Conservation (phyloP, 192 early-diverging fungal species). For the Podila minutissima region DNA sequence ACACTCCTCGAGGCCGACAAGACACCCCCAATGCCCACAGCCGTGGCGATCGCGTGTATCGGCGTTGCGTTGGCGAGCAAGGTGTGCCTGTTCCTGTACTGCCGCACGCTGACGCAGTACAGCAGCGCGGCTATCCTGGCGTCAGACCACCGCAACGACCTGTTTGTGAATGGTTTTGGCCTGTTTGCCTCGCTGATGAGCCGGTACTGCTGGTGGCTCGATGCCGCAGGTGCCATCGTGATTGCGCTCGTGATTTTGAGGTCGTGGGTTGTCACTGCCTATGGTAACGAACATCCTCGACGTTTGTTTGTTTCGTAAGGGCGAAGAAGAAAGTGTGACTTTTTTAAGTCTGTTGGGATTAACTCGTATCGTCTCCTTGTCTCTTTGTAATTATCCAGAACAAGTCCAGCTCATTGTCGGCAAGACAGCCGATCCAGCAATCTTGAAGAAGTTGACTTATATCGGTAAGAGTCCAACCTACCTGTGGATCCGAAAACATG, state of each 20-base stretch:
- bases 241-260: slow-evolving; percentile 75
- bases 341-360: background rate
- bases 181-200: slow-evolving; percentile 72
- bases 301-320: background rate
- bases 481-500: too few relatives aligned
- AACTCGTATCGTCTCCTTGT: background rate
- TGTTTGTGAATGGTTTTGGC: slow-evolving; percentile 78
- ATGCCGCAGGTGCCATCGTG: slow-evolving; percentile 75
- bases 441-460: slow-evolving; percentile 88
- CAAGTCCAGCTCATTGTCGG: slow-evolving; percentile 83
- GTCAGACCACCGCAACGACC: slow-evolving; percentile 80
- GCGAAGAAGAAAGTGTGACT: background rate
- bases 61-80: slow-evolving; percentile 70
- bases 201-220: slow-evolving; percentile 74
- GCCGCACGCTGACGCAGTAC: slow-evolving; percentile 65
- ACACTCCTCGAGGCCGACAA: slow-evolving; percentile 60
- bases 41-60: slow-evolving; percentile 63
- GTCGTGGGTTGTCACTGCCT: slow-evolving; percentile 73
- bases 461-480: slow-evolving; percentile 54
- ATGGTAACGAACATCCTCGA: slow-evolving; percentile 37
- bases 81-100: slow-evolving; percentile 73
- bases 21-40: slow-evolving; percentile 57
- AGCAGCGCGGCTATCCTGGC: slow-evolving; percentile 71
- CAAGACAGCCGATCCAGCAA: slow-evolving; percentile 80
- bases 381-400: slow-evolving; percentile 49